These are phyloP conservation scores for Kodamaea nitidulidarum DNA, from an alignment of 805 yeast species.

Conservation along the genomic window DNA sequence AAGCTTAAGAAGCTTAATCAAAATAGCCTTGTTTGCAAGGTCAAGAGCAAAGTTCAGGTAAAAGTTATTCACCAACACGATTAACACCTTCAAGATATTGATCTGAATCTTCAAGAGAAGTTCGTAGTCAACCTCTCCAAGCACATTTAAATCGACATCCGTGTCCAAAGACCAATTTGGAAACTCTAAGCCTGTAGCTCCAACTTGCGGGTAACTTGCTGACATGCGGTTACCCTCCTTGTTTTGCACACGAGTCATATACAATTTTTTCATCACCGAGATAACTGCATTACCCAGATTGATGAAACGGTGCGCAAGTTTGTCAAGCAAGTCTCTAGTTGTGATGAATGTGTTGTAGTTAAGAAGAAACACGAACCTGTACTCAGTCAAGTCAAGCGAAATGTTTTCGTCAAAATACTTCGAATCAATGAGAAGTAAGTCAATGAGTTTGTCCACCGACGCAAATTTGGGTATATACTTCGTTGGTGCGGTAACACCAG, in stretches of 20 bases:
- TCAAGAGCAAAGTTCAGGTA: constrained; percentile 74
- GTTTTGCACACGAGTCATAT: constrained; percentile 13
- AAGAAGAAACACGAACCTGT: constrained; percentile 38
- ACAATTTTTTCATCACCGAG: constrained; percentile 37
- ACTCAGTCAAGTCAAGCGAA: constrained; percentile 37
- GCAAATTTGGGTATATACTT: constrained; percentile 45
- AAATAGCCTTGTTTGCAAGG: constrained; percentile 50
- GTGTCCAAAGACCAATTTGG: constrained; percentile 58
- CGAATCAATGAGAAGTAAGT: constrained; percentile 70
- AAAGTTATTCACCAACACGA: constrained; percentile 66
- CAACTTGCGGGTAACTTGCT: constrained; percentile 7
- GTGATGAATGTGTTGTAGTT: constrained; percentile 39
- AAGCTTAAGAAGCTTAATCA: constrained; percentile 61
- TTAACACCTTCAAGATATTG: constrained; percentile 74
- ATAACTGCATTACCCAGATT: constrained; percentile 44
- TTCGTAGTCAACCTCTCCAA: constrained; percentile 59
- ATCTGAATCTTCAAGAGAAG: constrained; percentile 74
- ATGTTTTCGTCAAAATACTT: constrained; percentile 46
- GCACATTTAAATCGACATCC: constrained; percentile 32
- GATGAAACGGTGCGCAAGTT: constrained; percentile 37
- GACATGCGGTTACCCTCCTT: constrained; percentile 9
- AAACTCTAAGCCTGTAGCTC: constrained; percentile 24
- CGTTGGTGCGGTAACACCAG: constrained; percentile 6
- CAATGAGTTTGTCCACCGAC: constrained; percentile 70
- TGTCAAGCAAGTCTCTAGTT: constrained; percentile 37